Base-by-base conservation (phyloP, 352 stramenopile genomes). In the Phytophthora syringae region DNA sequence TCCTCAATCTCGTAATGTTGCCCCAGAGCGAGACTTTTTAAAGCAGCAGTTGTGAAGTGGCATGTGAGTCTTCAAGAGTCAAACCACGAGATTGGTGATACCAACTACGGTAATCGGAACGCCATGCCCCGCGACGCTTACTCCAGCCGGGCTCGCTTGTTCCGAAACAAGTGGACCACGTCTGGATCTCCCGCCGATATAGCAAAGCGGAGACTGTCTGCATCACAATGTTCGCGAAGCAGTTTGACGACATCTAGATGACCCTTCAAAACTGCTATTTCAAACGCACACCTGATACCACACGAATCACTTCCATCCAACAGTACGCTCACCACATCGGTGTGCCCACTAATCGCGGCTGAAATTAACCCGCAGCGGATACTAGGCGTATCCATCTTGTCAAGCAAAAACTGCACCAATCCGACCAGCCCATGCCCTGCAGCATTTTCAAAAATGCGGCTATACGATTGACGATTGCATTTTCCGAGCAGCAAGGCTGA, bases 341-440 rank as follows among this genome's bases (percentile, higher is more conserved):
- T 47, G 16, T 69, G 34, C 1, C 60, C 60, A 28, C 9, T 28
- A 2, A 52, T 63, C 15, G 58, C 39, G 13, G 58, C 56, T 34
- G 56, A 64, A 15, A 66, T 48, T 51, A 59, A 37, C 15, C 16
- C 60, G 24, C 60, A 67, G 1, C 60, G 37, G 13, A 69, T 58
- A 18, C 37, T 63, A 0, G 22, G 53, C 20, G 2, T 4, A 20
- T 11, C 52, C 53, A 69, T 59, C 20, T 50, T 64, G 18, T 44
- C 53, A 4, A 53, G 27, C 16, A 69, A 21, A 18, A 54, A 10
- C 22, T 43, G 44, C 3, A 64, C 52, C 6, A 64, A 43, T 1
- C 30, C 22, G 9, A 50, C 27, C 34, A 69, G 37, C 6, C 53
- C 53, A 15, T 34, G 13, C 11, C 20, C 11, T n/a, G 61, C 44